Percentiles rank a stretch among this genome's conserved stretches.
Evolutionary conservation across 1,284 basidiomycete genomes (phyloP).

Genomic region (Ganoderma lingzhi): DNA sequence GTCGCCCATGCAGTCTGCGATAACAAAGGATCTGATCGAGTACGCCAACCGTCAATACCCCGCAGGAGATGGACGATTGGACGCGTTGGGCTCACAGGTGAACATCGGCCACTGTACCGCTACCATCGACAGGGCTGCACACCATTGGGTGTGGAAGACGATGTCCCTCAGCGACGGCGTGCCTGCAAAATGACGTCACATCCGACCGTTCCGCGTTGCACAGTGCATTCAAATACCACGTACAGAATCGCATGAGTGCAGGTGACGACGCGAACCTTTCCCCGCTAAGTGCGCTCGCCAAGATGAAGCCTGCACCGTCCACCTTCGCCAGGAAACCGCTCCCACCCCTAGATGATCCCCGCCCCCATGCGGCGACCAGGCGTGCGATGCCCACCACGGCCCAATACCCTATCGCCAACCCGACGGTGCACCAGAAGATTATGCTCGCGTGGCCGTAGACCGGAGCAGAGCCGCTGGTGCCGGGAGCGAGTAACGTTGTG

Average conservation of each 20-base stretch:
- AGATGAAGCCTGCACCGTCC: slow-evolving; percentile 85
- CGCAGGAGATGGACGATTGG: not conserved
- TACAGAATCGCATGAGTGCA: slow-evolving; percentile 89
- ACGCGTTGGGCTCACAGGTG: slow-evolving; percentile 68
- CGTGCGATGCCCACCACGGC: slow-evolving; percentile 81
- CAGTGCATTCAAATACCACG: slow-evolving; percentile 38
- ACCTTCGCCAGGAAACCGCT: slow-evolving; percentile 70
- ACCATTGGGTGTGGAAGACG: slow-evolving; percentile 93
- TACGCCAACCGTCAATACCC: slow-evolving; percentile 11
- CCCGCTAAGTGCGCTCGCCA: slow-evolving; percentile 93
- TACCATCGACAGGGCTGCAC: slow-evolving; percentile 87
- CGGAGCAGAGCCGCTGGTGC: slow-evolving; percentile 44
- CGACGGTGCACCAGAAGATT: slow-evolving; percentile 87
- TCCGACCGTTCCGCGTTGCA: slow-evolving; percentile 21
- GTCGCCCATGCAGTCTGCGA: slow-evolving; percentile 89
- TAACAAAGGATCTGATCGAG: slow-evolving; percentile 80
- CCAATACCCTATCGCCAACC: slow-evolving; percentile 84
- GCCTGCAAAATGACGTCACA: slow-evolving; percentile 53
- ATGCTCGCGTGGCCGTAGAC: slow-evolving; percentile 80
- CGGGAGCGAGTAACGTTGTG: slow-evolving; percentile 79
- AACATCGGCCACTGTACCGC: slow-evolving; percentile 95
- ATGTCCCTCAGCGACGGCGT: slow-evolving; percentile 95
- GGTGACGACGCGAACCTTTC: slow-evolving; percentile 87
- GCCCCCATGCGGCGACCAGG: slow-evolving; percentile 83
- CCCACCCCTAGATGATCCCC: slow-evolving; percentile 67